Evolutionary conservation across 2,329 filamentous ascomycete species (phyloP).

Genomic region (Aspergillus awamori): DNA sequence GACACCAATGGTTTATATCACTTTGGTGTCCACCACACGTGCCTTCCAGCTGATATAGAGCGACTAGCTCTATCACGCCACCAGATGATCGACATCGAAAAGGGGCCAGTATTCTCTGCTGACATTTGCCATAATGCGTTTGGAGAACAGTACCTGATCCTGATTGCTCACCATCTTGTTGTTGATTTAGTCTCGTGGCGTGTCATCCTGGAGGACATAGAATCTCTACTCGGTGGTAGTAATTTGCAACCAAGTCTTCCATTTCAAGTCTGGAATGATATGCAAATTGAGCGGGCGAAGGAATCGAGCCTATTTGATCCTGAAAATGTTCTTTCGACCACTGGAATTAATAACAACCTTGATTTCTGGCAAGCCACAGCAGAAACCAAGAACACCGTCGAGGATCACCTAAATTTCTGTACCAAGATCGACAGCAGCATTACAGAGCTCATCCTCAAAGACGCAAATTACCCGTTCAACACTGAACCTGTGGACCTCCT

Average conservation of each 20-base stretch:
- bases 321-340: not conserved
- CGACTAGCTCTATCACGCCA: not conserved
- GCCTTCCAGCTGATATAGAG: not conserved
- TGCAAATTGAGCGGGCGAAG: not conserved
- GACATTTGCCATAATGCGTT: not conserved
- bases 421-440: not conserved
- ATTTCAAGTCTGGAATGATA: no score
- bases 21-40: not conserved
- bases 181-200: not conserved
- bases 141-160: not conserved
- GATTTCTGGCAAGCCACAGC: not conserved
- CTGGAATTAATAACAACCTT: not conserved
- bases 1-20: not conserved
- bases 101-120: not conserved
- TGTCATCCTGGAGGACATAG: not conserved
- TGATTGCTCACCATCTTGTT: not conserved
- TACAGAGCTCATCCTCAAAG: not conserved
- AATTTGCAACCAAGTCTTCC: no score
- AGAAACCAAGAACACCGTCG: not conserved
- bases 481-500: constrained; percentile 28
- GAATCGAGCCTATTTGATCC: not conserved
- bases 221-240: not conserved
- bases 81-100: not conserved
- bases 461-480: constrained; percentile 12
- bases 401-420: not conserved